Base-by-base conservation (phyloP, 257 asterid species). In the Petunia axillaris region DNA sequence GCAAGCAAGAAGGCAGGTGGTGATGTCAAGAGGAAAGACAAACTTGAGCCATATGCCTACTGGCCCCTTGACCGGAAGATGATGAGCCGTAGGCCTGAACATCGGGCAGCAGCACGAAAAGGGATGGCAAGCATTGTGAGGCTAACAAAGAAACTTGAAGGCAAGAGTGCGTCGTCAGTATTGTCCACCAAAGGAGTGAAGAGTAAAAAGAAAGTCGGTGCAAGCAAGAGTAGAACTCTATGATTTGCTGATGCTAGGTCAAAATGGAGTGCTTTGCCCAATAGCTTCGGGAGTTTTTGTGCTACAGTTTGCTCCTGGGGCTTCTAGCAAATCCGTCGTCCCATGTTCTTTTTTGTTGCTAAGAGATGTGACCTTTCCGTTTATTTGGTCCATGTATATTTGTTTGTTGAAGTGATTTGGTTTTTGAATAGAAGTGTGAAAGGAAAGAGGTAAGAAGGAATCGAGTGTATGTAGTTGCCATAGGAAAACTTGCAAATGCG, bases 41-140 rank as follows among this genome's bases (percentile, higher is more conserved):
- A 94, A 87, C 93, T 96, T 3, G 99, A 94, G 81, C 99, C 99
- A 4, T 96, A 91, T 62, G 98, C 99, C 5, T 94, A 96, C 79
- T 96, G 99, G 99, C 98, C 99, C 52, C 98, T 96, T 81, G 98
- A 96, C 83, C 91, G 98, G 15, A 96, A 94, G 84, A 94, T 96
- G 98, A 83, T 96, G 88, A 96, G 99, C 79, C 86, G 91, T 13
- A 90, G 99, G 87, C 91, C 98, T 0, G 99, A 94, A 85, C 98
- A 94, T 15, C 76, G 97, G 76, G 95, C 95, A 1, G 86, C 97
- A 13, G 99, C 98, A 2, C 88, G 97, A 77, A 94, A 86, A 86
- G 98, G 99, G 52, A 94, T 96, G 98, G 87, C 91, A 16, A 94
- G 92, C 79, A 94, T 96, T 64, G 97, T 91, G 65, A 90, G 89